These are phyloP conservation scores for Chlamydomonas sp. DNA, from an alignment of 139 green algal species.

Conservation along the genomic window DNA sequence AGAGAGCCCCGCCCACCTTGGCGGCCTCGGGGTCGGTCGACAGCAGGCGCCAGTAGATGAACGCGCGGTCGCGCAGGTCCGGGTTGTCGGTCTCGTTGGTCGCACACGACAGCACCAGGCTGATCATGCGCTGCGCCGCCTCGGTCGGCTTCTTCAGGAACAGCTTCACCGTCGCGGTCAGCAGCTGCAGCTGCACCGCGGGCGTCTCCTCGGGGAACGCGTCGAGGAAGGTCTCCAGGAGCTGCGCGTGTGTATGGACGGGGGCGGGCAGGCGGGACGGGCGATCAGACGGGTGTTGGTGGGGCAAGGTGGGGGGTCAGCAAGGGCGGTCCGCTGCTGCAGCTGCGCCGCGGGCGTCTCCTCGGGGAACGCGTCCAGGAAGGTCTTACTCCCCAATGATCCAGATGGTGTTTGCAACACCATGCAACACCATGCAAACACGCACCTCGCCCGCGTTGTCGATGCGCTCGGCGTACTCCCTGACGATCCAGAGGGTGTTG, in stretches of 20 bases:
- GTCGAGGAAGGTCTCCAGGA: slow-evolving; percentile 94
- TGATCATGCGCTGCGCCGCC: slow-evolving; percentile 88
- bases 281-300: too few relatives aligned
- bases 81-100: slow-evolving; percentile 96
- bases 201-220: slow-evolving; percentile 90
- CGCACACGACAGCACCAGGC: slow-evolving; percentile 78
- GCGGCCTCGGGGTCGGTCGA: slow-evolving; percentile 85
- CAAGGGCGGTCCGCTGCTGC: slow-evolving; percentile 95
- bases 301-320: too few relatives aligned
- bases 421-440: too few relatives aligned
- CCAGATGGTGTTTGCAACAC: too few relatives aligned
- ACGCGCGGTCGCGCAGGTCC: slow-evolving; percentile 94
- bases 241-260: too few relatives aligned
- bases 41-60: slow-evolving; percentile 98
- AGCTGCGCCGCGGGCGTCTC: slow-evolving; percentile 84
- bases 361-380: slow-evolving; percentile 96
- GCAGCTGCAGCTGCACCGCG: slow-evolving; percentile 89
- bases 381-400: too few relatives aligned
- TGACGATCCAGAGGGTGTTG: slow-evolving; percentile 94
- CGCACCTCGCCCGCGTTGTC: slow-evolving; percentile 97
- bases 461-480: slow-evolving; percentile 97
- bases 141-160: slow-evolving; percentile 93
- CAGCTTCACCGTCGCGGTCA: slow-evolving; percentile 96
- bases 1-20: too few relatives aligned
- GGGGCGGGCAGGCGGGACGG: too few relatives aligned